phyloP scores from a whole-genome alignment of 2,329 filamentous ascomycete genomes.

The Phialemonium atrogriseum region DNA sequence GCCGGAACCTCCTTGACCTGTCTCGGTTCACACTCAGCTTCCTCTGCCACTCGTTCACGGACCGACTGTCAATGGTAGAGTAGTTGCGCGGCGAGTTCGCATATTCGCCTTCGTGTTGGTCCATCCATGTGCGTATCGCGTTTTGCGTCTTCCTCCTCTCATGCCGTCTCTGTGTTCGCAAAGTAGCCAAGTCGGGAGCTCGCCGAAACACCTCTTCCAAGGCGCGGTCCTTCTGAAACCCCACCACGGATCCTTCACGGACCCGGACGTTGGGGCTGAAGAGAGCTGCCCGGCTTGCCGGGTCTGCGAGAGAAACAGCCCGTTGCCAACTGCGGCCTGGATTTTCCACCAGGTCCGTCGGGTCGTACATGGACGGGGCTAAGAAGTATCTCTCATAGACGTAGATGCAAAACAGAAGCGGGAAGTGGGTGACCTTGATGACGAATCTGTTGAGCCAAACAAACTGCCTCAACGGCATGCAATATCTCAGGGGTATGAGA shows the following conservation, averaged over 20 bases:
- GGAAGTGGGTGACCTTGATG: slow-evolving; percentile 87
- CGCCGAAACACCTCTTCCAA: slow-evolving; percentile 84
- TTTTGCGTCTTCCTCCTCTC: slow-evolving; percentile 69
- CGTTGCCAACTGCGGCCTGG: slow-evolving; percentile 42
- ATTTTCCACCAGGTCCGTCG: slow-evolving; percentile 77
- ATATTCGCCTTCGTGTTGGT: slow-evolving; percentile 49
- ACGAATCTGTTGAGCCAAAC: slow-evolving; percentile 81
- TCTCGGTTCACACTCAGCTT: slow-evolving; percentile 46
- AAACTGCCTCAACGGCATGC: slow-evolving; percentile 72
- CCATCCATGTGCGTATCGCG: slow-evolving; percentile 88
- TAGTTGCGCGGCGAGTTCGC: slow-evolving; percentile 35
- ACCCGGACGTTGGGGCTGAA: slow-evolving; percentile 68
- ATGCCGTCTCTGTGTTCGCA: slow-evolving; percentile 50
- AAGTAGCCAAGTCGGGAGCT: slow-evolving; percentile 55
- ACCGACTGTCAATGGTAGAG: slow-evolving; percentile 37
- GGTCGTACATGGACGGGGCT: slow-evolving; percentile 67
- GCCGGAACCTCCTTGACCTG: slow-evolving; percentile 35
- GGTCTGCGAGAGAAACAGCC: slow-evolving; percentile 49
- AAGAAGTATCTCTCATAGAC: slow-evolving; percentile 77
- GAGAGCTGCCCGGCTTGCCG: slow-evolving; percentile 47
- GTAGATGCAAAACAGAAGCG: slow-evolving; percentile 79
- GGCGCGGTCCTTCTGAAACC: slow-evolving; percentile 81
- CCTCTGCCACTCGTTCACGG: slow-evolving; percentile 37
- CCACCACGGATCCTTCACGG: slow-evolving; percentile 79
- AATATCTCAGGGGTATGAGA: slow-evolving; percentile 72